These are phyloP conservation scores for Apiospora hydei DNA, from an alignment of 2,329 filamentous ascomycete species.

Conservation along the genomic window DNA sequence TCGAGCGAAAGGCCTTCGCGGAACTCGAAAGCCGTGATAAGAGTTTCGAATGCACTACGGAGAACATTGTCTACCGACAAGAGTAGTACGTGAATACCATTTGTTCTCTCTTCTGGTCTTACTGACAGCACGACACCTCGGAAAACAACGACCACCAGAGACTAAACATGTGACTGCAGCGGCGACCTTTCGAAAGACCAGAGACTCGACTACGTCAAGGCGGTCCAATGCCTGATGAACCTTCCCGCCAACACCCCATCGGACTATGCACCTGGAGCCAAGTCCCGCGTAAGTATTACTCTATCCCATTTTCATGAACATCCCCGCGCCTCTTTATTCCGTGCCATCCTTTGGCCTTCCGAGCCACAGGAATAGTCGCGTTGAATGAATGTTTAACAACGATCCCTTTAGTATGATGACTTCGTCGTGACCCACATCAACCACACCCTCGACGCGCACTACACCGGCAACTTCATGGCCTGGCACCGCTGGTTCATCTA, in stretches of 20 bases:
- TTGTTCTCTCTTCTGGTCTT: too few species aligned
- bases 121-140: too few species aligned
- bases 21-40: background rate
- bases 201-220: constrained; percentile 46
- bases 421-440: constrained; percentile 22
- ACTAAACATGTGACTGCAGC: background rate
- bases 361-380: too few species aligned
- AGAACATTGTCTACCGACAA: background rate
- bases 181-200: constrained; percentile 30
- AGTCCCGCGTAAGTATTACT: constrained; percentile 33
- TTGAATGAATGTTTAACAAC: background rate
- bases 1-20: background rate
- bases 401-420: constrained; percentile 34
- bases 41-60: background rate
- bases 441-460: constrained; percentile 11
- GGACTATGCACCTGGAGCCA: constrained; percentile 40
- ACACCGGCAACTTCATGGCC: constrained; percentile 19
- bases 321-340: background rate
- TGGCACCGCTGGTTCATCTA: constrained; percentile 19
- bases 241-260: constrained; percentile 38
- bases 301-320: background rate
- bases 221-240: constrained; percentile 48
- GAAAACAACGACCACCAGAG: background rate
- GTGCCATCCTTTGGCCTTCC: background rate
- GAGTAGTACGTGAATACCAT: background rate